phyloP scores from a whole-genome alignment of 2,329 filamentous ascomycete species.

The Fusarium robinianum region DNA sequence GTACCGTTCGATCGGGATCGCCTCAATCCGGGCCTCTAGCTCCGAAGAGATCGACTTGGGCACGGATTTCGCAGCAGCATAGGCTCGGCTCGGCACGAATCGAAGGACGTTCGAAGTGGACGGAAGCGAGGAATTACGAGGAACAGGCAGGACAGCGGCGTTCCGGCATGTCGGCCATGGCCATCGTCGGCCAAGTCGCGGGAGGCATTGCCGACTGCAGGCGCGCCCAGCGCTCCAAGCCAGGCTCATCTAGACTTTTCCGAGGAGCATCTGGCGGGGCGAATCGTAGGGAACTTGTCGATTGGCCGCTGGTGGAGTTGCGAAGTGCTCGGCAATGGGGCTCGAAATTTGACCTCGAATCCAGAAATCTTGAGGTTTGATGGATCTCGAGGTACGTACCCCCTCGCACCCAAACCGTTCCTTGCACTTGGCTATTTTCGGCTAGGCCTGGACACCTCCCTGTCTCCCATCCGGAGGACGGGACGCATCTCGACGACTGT shows the following conservation, averaged over 20 bases:
- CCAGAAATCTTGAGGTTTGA: conserved; percentile 5
- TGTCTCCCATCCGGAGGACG: no score
- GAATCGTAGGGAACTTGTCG: neutral
- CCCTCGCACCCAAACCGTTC: neutral
- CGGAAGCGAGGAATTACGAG: neutral
- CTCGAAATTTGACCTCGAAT: conserved; percentile 6
- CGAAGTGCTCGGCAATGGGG: conserved; percentile 5
- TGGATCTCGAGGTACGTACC: conserved; percentile 24
- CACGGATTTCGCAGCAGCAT: conserved; percentile 9
- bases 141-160: conserved; percentile 8
- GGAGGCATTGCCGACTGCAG: conserved; percentile 44
- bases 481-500: no score
- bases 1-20: conserved; percentile 77
- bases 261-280: conserved; percentile 30
- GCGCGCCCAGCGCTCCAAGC: conserved; percentile 44
- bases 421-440: conserved; percentile 3
- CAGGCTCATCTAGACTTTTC: conserved; percentile 42
- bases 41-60: conserved; percentile 41
- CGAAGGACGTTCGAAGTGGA: conserved; percentile 12
- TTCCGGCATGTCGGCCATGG: conserved; percentile 21
- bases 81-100: neutral
- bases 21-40: conserved; percentile 61
- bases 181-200: conserved; percentile 28
- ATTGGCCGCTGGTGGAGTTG: conserved; percentile 5
- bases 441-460: no score